A percentile compares a stretch with the other conserved stretches of the same genome.
These are phyloP conservation scores for Asterochloris erici DNA, from an alignment of 139 green algal species.

Conservation along the genomic window DNA sequence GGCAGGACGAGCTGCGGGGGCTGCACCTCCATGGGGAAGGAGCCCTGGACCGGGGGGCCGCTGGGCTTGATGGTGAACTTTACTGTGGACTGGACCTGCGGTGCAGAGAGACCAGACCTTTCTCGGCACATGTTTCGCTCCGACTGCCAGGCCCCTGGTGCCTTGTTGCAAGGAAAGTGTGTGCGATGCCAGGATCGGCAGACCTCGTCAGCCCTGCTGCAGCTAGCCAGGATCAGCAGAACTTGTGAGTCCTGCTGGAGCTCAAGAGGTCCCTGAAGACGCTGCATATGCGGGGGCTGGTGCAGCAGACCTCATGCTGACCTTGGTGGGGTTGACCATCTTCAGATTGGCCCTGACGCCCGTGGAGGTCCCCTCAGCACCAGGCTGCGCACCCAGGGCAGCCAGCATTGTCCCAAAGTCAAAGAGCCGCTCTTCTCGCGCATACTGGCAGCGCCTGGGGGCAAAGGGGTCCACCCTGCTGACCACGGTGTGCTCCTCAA, in stretches of 20 bases:
- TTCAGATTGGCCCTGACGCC: slow-evolving; percentile 66
- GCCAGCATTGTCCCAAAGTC: slow-evolving; percentile 73
- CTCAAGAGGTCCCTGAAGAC: too few relatives aligned
- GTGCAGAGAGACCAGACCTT: too few relatives aligned
- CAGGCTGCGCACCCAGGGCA: slow-evolving; percentile 22
- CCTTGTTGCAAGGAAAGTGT: too few relatives aligned
- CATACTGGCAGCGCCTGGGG: slow-evolving; percentile 52
- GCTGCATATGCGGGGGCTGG: not conserved
- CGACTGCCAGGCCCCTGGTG: too few relatives aligned
- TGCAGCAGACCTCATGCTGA: not conserved
- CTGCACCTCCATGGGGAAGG: slow-evolving; percentile 61
- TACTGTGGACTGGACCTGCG: slow-evolving; percentile 59
- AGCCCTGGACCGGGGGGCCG: slow-evolving; percentile 7
- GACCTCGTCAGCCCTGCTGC: too few relatives aligned
- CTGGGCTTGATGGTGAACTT: slow-evolving; percentile 66
- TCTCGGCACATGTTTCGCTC: too few relatives aligned
- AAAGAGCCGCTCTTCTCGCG: slow-evolving; percentile 61
- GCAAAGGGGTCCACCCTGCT: slow-evolving; percentile 53
- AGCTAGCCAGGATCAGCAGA: too few relatives aligned
- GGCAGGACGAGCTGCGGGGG: slow-evolving; percentile 58
- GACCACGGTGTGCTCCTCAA: slow-evolving; percentile 77
- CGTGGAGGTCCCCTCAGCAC: not conserved
- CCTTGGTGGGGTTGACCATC: slow-evolving; percentile 79
- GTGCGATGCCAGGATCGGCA: too few relatives aligned
- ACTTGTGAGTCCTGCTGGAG: too few relatives aligned